These are phyloP conservation scores for Skeletonema tropicum DNA, from an alignment of 108 stramenopile genomes.

Conservation along the genomic window DNA sequence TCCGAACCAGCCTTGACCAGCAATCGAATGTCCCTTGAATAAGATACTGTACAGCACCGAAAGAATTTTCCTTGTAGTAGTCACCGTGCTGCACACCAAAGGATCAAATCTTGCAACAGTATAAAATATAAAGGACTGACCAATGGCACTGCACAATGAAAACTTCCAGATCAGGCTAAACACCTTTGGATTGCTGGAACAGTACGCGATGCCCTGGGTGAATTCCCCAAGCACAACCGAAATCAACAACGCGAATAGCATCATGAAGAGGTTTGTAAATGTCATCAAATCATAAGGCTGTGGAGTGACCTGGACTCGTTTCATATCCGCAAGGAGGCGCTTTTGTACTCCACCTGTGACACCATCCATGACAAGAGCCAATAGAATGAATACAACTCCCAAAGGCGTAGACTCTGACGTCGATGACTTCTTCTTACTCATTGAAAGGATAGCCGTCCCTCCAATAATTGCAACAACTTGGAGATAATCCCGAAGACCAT, in stretches of 20 bases:
- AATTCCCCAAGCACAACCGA: slow-evolving; percentile 64
- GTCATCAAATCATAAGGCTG: slow-evolving; percentile 90
- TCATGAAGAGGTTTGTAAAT: slow-evolving; percentile 84
- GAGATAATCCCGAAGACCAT: slow-evolving; percentile 60
- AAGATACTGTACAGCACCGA: slow-evolving; percentile 83
- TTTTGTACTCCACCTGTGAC: slow-evolving; percentile 77
- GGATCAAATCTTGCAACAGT: slow-evolving; percentile 89
- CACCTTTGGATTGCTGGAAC: slow-evolving; percentile 60
- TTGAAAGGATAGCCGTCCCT: slow-evolving; percentile 71
- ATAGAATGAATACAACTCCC: slow-evolving; percentile 65
- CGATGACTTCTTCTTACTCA: slow-evolving; percentile 62
- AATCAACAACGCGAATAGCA: slow-evolving; percentile 56
- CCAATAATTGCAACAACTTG: slow-evolving; percentile 71
- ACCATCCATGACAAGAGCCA: slow-evolving; percentile 72
- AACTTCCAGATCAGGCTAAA: slow-evolving; percentile 69
- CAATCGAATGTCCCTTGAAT: slow-evolving; percentile 72
- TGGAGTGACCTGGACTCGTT: slow-evolving; percentile 46
- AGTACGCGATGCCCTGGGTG: slow-evolving; percentile 53
- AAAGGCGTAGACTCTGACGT: slow-evolving; percentile 38
- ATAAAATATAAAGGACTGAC: slow-evolving; percentile 95
- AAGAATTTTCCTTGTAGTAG: slow-evolving; percentile 95
- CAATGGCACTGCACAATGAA: slow-evolving; percentile 81
- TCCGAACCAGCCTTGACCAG: slow-evolving; percentile 63
- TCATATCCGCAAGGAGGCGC: slow-evolving; percentile 60
- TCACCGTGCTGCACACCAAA: slow-evolving; percentile 90